Evolutionary conservation across 2,329 filamentous ascomycete genomes (phyloP).

Genomic region (Monosporascus cannonballus): DNA sequence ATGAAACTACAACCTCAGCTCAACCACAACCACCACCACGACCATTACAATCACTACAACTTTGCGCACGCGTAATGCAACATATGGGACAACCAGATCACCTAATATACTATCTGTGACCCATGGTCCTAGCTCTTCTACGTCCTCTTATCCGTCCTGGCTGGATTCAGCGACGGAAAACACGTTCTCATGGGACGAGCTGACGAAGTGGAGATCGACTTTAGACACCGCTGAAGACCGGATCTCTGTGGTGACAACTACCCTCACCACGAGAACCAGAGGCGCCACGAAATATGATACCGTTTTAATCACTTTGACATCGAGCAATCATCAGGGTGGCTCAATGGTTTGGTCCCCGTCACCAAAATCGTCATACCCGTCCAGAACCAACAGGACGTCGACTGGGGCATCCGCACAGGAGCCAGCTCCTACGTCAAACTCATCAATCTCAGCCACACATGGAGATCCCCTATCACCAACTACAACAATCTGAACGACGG

Average conservation of each 20-base stretch:
- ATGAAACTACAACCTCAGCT: neutral
- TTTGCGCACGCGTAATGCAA: neutral
- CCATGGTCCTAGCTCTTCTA: neutral
- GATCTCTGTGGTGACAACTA: neutral
- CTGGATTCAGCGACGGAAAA: neutral
- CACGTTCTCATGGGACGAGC: neutral
- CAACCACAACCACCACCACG: neutral
- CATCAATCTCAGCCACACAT: no score
- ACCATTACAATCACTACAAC: neutral
- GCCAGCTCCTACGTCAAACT: no score
- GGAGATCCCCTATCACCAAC: no score
- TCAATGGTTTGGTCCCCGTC: no score
- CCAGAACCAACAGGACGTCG: no score
- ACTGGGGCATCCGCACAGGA: no score
- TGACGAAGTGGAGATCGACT: neutral
- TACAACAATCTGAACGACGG: no score
- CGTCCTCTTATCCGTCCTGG: neutral
- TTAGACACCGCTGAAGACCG: neutral
- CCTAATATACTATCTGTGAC: neutral
- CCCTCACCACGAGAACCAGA: no score
- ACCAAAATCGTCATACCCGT: no score
- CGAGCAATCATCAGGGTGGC: no score
- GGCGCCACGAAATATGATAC: no score
- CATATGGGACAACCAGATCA: neutral
- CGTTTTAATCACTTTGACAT: no score